Conservation (phyloP, 257 asterid species). For the Lycium ferocissimum region DNA sequence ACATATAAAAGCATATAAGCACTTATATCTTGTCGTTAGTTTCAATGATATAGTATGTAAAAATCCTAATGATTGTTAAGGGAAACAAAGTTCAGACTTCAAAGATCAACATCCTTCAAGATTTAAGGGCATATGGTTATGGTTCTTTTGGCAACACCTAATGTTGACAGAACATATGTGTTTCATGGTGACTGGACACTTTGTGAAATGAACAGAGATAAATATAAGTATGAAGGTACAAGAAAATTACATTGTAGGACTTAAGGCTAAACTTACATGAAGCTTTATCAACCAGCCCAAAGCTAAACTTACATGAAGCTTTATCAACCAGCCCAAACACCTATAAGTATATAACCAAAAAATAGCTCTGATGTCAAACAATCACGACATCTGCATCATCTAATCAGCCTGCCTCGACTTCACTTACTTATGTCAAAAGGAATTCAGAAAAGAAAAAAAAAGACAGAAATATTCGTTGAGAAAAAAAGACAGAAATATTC, state of each 20-base stretch:
- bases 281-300: conserved; percentile 32
- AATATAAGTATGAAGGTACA: neutral
- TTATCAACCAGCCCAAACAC: too few species aligned
- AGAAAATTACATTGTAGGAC: neutral
- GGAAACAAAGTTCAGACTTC: neutral
- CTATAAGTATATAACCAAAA: neutral
- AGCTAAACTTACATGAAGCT: neutral
- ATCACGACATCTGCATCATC: conserved; percentile 29
- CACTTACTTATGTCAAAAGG: conserved; percentile 41
- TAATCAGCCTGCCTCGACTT: conserved; percentile 37
- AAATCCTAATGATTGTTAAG: neutral
- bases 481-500: conserved; percentile 26
- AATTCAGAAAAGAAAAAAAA: neutral
- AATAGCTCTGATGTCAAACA: neutral
- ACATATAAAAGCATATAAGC: too few species aligned
- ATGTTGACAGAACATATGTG: neutral
- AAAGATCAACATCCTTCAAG: neutral
- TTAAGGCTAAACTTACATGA: conserved; percentile 6
- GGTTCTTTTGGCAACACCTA: neutral
- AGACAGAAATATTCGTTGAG: conserved; percentile 26
- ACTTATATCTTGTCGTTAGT: too few species aligned
- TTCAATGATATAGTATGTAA: neutral
- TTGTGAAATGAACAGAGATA: neutral
- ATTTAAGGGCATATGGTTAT: neutral
- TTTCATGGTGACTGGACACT: neutral